Evolutionary conservation across 176 grass and related monocot genomes (phyloP), one percentile per base, ranked within the genome.

Genomic region (Pharus latifolius): DNA sequence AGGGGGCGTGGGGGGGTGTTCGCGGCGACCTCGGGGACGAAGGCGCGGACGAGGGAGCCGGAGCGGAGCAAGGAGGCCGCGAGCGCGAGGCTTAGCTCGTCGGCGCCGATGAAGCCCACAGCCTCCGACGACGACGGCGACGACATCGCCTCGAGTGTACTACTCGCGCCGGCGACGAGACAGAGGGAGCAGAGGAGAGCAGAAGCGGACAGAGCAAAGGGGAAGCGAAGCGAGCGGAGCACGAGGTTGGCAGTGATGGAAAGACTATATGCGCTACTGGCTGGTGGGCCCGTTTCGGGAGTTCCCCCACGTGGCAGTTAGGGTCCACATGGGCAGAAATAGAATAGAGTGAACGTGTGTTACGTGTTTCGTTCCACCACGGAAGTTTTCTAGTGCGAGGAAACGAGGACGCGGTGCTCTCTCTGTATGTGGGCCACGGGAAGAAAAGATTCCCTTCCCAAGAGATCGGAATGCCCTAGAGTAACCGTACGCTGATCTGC

Each of bases 31-130:
- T 77, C 53, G 66, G 45, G 54, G 20, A 27, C 27, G 76, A 82
- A 91, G 53, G 41, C 52, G 56, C 84, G 92, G 35, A 92, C 79
- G 49, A 67, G 55, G 40, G 78, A 84, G 31, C 92, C 88, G 47
- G 85, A 78, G 66, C 72, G 79, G 85, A 85, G 24, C 57, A 96
- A 82, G 20, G 82, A 81, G 20, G 82, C 81, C 5, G 85, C 92
- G 46, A 96, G 80, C 67, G 68, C 27, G 18, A 76, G 25, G 51
- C 67, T 40, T 41, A 79, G 79, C 29, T 76, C 76, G 38, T 88
- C 85, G 32, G 79, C 76, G 18, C 92, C 85, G 32, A 96, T 29
- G 82, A 96, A 96, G 11, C 85, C 76, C 15, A 96, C 92, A 37
- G 73, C 53, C 2, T 17, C 30, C 35, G 9, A 5, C 6, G 6